phyloP scores from a whole-genome alignment of 129 eudicot genomes.

The Artemisia tridentata region DNA sequence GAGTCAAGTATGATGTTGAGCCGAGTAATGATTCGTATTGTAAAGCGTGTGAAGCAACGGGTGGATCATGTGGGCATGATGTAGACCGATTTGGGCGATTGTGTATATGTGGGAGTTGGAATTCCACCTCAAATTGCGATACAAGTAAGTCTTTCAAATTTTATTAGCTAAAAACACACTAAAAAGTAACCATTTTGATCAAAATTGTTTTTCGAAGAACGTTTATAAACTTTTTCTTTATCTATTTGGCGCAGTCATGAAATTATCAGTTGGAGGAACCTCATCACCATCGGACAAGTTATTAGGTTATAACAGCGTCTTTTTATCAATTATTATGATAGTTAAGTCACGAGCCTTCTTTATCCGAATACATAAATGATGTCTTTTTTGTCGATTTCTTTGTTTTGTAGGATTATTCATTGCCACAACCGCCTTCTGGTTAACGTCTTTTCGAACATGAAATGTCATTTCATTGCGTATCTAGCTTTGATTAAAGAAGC shows the following conservation, averaged over 20 bases:
- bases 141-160: conserved; percentile 37
- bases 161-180: background rate
- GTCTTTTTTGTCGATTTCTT: background rate
- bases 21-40: conserved; percentile 60
- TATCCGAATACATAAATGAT: background rate
- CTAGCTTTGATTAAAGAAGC: background rate
- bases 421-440: conserved; percentile 18
- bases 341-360: background rate
- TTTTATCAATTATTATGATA: background rate
- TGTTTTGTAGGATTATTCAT: conserved; percentile 22
- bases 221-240: background rate
- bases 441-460: conserved; percentile 25
- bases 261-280: conserved; percentile 27
- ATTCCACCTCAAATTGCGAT: conserved; percentile 93
- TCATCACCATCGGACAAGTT: background rate
- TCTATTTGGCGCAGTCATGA: conserved; percentile 23
- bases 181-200: background rate
- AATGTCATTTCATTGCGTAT: conserved; percentile 10
- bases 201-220: background rate
- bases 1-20: conserved; percentile 73
- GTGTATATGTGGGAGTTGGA: conserved; percentile 91
- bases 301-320: conserved; percentile 4
- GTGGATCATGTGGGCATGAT: conserved; percentile 85
- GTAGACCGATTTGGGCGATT: conserved; percentile 42
- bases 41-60: conserved; percentile 84